Evolutionary conservation across 2,329 filamentous ascomycete genomes (phyloP).

Genomic region (Aspergillus glaucus): DNA sequence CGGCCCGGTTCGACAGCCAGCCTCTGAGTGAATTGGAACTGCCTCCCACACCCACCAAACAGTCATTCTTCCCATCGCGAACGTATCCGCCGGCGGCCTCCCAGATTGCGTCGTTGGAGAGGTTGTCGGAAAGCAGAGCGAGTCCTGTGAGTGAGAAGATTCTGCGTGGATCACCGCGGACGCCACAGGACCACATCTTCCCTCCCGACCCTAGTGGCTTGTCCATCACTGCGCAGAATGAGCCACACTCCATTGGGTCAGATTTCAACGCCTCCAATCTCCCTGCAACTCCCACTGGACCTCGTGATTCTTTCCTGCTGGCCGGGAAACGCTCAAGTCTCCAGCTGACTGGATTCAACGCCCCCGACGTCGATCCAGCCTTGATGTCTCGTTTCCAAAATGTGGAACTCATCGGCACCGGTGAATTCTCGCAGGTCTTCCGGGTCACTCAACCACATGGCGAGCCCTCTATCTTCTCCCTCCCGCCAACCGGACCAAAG

Average conservation of each 20-base stretch:
- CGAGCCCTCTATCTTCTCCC: constrained; percentile 36
- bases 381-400: constrained; percentile 71
- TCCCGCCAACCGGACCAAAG: constrained; percentile 44
- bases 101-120: constrained; percentile 29
- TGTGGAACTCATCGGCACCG: constrained; percentile 73
- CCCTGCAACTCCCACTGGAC: constrained; percentile 77
- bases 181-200: constrained; percentile 67
- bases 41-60: constrained; percentile 90
- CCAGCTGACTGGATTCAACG: constrained; percentile 64
- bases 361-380: constrained; percentile 67
- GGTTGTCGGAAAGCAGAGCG: constrained; percentile 37
- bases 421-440: constrained; percentile 92
- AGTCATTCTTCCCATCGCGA: constrained; percentile 31
- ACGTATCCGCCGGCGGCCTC: constrained; percentile 29
- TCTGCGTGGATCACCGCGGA: constrained; percentile 59
- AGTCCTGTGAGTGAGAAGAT: constrained; percentile 56
- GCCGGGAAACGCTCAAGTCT: constrained; percentile 59
- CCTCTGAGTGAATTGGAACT: constrained; percentile 61
- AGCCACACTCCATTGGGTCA: constrained; percentile 33
- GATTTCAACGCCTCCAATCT: constrained; percentile 44
- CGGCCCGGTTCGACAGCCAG: constrained; percentile 50
- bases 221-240: constrained; percentile 65
- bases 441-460: constrained; percentile 54
- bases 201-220: constrained; percentile 76
- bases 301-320: constrained; percentile 51